Evolutionary conservation across 2,329 filamentous ascomycete genomes (phyloP).

Genomic region (Fusarium verrucosum): DNA sequence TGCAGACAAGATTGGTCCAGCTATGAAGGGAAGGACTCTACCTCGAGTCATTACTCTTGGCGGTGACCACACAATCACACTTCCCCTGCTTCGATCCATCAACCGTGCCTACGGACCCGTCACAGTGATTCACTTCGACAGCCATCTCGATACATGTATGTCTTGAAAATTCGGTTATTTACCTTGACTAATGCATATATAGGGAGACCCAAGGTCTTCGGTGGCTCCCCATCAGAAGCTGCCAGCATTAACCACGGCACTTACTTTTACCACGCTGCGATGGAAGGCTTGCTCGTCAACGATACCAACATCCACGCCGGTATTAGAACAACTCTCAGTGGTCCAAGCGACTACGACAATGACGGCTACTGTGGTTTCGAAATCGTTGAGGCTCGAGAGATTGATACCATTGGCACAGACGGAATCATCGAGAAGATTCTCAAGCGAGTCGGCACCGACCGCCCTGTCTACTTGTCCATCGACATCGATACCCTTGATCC

Average conservation of each 20-base stretch:
- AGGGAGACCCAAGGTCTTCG: constrained; percentile 88
- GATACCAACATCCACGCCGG: constrained; percentile 89
- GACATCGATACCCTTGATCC: constrained; percentile 88
- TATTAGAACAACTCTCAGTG: constrained; percentile 81
- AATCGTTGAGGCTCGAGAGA: constrained; percentile 73
- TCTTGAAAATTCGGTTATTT: rapidly evolving
- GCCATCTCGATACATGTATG: constrained; percentile 73
- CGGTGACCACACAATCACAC: constrained; percentile 70
- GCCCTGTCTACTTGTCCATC: constrained; percentile 82
- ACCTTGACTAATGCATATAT: constrained; percentile 7
- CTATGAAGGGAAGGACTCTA: constrained; percentile 77
- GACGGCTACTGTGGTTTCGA: constrained; percentile 82
- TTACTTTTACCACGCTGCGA: constrained; percentile 85
- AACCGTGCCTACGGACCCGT: constrained; percentile 69
- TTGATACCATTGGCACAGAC: constrained; percentile 63
- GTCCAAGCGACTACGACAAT: constrained; percentile 74
- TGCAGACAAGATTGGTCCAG: constrained; percentile 71
- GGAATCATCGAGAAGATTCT: constrained; percentile 83
- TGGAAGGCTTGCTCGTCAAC: constrained; percentile 81
- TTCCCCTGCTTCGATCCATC: constrained; percentile 67
- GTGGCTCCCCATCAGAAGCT: constrained; percentile 78
- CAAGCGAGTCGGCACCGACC: constrained; percentile 75
- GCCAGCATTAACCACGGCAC: constrained; percentile 87
- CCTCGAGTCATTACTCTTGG: constrained; percentile 83
- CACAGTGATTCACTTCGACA: constrained; percentile 70